Evolutionary conservation across 2,329 filamentous ascomycete species (phyloP).

Genomic region (Graphium sp.): DNA sequence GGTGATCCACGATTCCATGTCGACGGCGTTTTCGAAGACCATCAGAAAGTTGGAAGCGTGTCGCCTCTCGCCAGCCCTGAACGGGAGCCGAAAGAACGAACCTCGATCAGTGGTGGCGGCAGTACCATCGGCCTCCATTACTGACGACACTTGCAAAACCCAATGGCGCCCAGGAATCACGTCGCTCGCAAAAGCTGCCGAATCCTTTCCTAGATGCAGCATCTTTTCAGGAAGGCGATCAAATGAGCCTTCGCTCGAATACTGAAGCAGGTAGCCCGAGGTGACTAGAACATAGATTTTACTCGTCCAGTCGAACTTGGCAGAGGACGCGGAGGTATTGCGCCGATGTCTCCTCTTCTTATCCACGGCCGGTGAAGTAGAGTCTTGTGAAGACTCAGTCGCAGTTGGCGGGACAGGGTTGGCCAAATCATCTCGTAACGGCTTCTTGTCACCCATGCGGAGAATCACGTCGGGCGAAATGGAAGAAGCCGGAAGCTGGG

Average conservation of each 20-base stretch:
- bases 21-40: constrained; percentile 54
- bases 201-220: constrained; percentile 54
- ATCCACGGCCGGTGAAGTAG: constrained; percentile 4
- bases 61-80: constrained; percentile 38
- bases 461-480: constrained; percentile 54
- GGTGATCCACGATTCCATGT: constrained; percentile 63
- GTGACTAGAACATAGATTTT: constrained; percentile 60
- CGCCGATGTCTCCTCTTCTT: constrained; percentile 29
- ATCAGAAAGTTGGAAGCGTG: constrained; percentile 49
- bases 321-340: constrained; percentile 19
- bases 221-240: constrained; percentile 61
- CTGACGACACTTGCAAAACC: constrained; percentile 60
- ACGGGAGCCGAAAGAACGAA: constrained; percentile 46
- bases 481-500: constrained; percentile 48
- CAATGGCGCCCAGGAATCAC: constrained; percentile 65
- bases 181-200: constrained; percentile 67
- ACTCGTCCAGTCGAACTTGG: constrained; percentile 45
- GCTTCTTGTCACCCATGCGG: constrained; percentile 36
- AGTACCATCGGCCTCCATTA: constrained; percentile 40
- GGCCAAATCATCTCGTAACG: constrained; percentile 14
- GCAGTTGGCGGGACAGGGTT: constrained; percentile 8
- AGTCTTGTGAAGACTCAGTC: constrained; percentile 12
- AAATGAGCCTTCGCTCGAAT: constrained; percentile 50
- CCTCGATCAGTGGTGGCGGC: constrained; percentile 36
- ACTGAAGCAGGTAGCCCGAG: constrained; percentile 60